A percentile compares a stretch with the other conserved stretches of the same genome.
These are phyloP conservation scores for Scedosporium aurantiacum DNA, from an alignment of 2,329 filamentous ascomycete genomes.

Conservation along the genomic window DNA sequence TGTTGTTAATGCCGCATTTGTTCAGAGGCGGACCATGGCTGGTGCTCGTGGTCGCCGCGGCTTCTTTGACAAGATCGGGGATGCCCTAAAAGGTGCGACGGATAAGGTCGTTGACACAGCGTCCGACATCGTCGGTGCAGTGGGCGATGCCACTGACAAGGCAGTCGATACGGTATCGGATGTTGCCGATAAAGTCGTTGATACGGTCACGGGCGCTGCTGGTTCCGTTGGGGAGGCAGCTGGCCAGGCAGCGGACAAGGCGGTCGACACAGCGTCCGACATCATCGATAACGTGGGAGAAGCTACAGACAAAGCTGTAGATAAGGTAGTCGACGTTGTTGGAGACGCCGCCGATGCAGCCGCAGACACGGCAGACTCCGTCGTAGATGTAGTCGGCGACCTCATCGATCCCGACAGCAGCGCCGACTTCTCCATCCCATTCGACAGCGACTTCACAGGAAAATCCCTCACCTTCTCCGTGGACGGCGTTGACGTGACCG, in stretches of 20 bases:
- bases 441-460: neutral
- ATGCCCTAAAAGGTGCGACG: neutral
- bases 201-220: neutral
- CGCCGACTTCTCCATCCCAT: neutral
- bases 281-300: neutral
- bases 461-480: neutral
- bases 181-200: neutral
- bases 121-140: neutral
- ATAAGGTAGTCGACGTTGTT: neutral
- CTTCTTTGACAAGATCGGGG: neutral
- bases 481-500: neutral
- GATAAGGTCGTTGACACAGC: neutral
- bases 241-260: neutral
- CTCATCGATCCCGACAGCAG: neutral
- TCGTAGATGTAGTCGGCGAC: neutral
- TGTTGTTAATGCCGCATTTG: neutral
- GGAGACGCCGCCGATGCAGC: neutral
- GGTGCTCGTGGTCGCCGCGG: neutral
- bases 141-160: neutral
- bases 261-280: neutral
- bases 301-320: neutral
- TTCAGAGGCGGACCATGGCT: neutral
- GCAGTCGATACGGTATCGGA: neutral
- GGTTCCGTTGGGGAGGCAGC: neutral
- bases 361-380: neutral